Evolutionary conservation across 805 yeast genomes (phyloP), one percentile per base, ranked within the genome.

Genomic region (Ogataea henricii): DNA sequence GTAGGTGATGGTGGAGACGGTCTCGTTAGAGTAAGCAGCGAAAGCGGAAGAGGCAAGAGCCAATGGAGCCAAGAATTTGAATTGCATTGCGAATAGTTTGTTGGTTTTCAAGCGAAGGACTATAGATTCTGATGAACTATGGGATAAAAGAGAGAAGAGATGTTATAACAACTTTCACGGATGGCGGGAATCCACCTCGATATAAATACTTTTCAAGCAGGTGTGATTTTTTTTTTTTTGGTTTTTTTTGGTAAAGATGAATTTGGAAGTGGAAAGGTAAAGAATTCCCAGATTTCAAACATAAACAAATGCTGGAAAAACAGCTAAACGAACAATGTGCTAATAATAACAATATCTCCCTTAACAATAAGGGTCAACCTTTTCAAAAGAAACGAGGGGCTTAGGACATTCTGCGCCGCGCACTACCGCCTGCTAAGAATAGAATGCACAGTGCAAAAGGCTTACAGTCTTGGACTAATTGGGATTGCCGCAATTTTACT

Each of bases 1-100:
- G 69, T 64, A 67, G 56, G 79, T 72, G 68, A 76, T 65, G 64
- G 78, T 73, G 55, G 79, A 69, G 57, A 73, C 70, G 71, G 76
- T 74, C 50, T 60, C 63, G 65, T 69, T 67, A 49, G 77, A 70
- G 65, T 72, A 71, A 56, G 66, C 76, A 55, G 77, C 78, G 51
- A 72, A 60, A 62, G 78, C 73, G 52, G 77, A 56, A 51, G 62
- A 57, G 47, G 69, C 70, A 55, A 67, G 57, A 56, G 70, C 56
- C 52, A 67, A 58, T 52, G 69, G 59, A 46, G 70, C 63, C 50
- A 67, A 46, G 57, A 51, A 52, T 48, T 51, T 54, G 68, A 66
- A 66, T 61, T 67, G 71, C 71, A 67, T 67, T 65, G 55, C 62
- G n/a, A 36, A 41, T 23, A 26, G 22, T 33, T 39, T 45, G 40